phyloP scores from a whole-genome alignment of 2,329 filamentous ascomycete species.

The Emergomyces orientalis region DNA sequence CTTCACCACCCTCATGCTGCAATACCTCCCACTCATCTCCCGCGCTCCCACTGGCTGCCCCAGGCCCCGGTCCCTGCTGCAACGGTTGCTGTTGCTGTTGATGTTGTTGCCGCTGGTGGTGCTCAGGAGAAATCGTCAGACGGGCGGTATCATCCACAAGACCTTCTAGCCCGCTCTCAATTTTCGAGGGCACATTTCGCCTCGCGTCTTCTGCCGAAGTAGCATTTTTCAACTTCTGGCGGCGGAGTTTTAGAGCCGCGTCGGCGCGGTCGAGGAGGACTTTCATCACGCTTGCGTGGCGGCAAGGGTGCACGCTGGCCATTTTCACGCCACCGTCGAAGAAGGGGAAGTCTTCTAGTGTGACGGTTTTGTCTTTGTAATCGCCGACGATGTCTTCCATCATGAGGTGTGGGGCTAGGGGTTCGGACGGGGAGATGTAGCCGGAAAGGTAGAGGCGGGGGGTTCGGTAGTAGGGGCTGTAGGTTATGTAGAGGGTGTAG shows the following conservation, averaged over 20 bases:
- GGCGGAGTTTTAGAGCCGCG: slow-evolving; percentile 77
- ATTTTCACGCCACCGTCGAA: slow-evolving; percentile 89
- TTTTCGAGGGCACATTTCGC: slow-evolving; percentile 38
- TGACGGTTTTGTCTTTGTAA: slow-evolving; percentile 98
- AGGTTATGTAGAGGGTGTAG: slow-evolving; percentile 98
- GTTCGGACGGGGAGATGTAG: slow-evolving; percentile 69
- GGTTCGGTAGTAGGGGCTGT: slow-evolving; percentile 92
- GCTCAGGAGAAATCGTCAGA: slow-evolving; percentile 49
- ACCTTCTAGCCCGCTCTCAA: slow-evolving; percentile 63
- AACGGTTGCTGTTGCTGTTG: slow-evolving; percentile 25
- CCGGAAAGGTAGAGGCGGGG: slow-evolving; percentile 91
- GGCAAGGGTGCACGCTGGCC: slow-evolving; percentile 93
- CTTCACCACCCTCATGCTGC: slow-evolving; percentile 41
- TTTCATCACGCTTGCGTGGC: slow-evolving; percentile 97
- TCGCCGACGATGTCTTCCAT: slow-evolving; percentile 96
- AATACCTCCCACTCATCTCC: slow-evolving; percentile 58
- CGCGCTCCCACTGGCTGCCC: slow-evolving; percentile 33
- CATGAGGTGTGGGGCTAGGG: slow-evolving; percentile 74
- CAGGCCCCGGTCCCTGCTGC: too few species aligned
- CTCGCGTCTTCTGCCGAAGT: slow-evolving; percentile 36
- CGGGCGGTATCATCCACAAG: slow-evolving; percentile 71
- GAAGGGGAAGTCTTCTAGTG: slow-evolving; percentile 93
- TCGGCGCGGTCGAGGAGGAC: slow-evolving; percentile 90
- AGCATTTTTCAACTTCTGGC: slow-evolving; percentile 65
- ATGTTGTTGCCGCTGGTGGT: slow-evolving; percentile 18